Conservation (phyloP, 225 moss, liverwort and hornwort genomes). For the Climacium dendroides region DNA sequence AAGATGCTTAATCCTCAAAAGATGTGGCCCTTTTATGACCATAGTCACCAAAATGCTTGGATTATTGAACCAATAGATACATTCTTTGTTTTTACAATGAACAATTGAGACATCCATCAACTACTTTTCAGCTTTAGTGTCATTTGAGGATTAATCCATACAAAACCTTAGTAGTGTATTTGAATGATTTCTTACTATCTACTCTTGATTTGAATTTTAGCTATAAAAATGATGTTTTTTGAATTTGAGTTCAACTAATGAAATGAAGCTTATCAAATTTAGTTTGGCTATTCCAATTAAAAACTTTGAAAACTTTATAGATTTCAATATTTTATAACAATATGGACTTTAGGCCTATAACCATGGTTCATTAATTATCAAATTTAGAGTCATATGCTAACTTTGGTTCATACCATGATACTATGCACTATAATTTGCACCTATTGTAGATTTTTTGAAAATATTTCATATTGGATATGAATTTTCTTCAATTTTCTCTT, state of each 20-base stretch:
- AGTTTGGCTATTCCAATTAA: not conserved
- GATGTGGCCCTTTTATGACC: too few species aligned
- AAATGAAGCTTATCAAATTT: not conserved
- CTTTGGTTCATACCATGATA: not conserved
- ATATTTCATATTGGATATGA: accelerated
- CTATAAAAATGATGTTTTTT: not conserved
- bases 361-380: not conserved
- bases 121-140: too few species aligned
- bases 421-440: not conserved
- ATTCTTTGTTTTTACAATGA: too few species aligned
- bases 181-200: too few species aligned
- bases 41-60: too few species aligned
- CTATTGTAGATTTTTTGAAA: accelerated
- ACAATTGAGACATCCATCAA: too few species aligned
- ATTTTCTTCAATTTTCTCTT: not conserved
- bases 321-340: not conserved
- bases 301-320: not conserved
- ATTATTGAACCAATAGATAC: too few species aligned
- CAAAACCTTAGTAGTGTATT: accelerated
- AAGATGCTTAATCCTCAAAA: not conserved
- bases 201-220: not conserved
- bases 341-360: not conserved
- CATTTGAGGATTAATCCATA: too few species aligned
- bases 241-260: not conserved
- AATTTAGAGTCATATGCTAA: accelerated